Evolutionary conservation across 2,329 filamentous ascomycete genomes (phyloP).

Genomic region (Orbilia blumenaviensis): DNA sequence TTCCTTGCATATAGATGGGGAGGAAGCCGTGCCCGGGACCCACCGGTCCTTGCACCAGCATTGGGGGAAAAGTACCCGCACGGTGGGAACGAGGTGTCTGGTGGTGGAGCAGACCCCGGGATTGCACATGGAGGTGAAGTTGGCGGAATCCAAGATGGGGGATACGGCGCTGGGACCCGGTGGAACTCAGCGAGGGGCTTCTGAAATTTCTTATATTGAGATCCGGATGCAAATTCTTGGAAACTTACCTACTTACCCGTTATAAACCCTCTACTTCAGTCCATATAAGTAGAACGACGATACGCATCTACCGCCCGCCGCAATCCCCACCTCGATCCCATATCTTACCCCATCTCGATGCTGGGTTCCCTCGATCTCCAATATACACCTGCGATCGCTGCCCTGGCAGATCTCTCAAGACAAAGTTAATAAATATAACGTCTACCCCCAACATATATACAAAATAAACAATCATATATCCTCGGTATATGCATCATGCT

Average conservation of each 20-base stretch:
- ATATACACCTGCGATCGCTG: too few species aligned
- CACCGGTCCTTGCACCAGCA: conserved; percentile 6
- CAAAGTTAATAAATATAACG: too few species aligned
- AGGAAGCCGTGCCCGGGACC: not conserved
- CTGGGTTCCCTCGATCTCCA: too few species aligned
- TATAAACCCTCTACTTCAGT: too few species aligned
- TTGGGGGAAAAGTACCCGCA: not conserved
- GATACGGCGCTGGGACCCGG: not conserved
- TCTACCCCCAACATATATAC: too few species aligned
- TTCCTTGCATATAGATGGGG: conserved; percentile 18
- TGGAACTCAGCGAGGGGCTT: not conserved
- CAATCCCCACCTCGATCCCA: too few species aligned
- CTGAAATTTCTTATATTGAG: not conserved
- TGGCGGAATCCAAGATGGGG: conserved; percentile 19
- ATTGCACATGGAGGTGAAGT: conserved; percentile 27
- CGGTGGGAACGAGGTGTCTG: conserved; percentile 22
- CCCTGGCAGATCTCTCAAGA: too few species aligned
- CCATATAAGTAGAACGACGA: too few species aligned
- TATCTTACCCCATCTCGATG: too few species aligned
- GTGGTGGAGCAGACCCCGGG: conserved; percentile 22
- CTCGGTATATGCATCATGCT: not conserved
- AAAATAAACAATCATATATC: not conserved
- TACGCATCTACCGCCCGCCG: too few species aligned
- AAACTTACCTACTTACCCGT: too few species aligned
- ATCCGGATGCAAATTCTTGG: too few species aligned